Conservation (phyloP, 2,329 filamentous ascomycete genomes). For the Fusarium annulatum region DNA sequence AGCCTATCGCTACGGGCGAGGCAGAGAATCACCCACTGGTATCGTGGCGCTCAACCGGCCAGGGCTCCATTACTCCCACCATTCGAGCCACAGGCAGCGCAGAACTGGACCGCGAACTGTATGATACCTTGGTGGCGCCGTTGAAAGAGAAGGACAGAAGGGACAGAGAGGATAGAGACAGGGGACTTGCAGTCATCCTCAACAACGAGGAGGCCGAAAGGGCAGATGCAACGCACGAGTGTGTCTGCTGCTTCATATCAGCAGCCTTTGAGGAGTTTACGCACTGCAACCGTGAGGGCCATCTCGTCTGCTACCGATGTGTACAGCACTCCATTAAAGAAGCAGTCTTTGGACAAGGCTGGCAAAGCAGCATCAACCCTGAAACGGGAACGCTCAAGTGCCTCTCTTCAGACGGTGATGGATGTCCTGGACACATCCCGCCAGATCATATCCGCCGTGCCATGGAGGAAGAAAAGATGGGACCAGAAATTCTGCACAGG, state of each 20-base stretch:
- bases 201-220: constrained; percentile 70
- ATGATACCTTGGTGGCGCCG: constrained; percentile 65
- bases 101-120: constrained; percentile 72
- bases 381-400: constrained; percentile 81
- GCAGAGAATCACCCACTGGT: constrained; percentile 72
- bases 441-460: constrained; percentile 77
- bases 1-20: constrained; percentile 63
- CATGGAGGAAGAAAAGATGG: constrained; percentile 75
- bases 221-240: constrained; percentile 71
- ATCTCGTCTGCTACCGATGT: constrained; percentile 84
- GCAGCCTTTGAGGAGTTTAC: constrained; percentile 79
- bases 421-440: constrained; percentile 81
- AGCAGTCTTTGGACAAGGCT: constrained; percentile 92
- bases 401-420: constrained; percentile 76
- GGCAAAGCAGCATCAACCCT: constrained; percentile 81
- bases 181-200: constrained; percentile 61
- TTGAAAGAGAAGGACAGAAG: constrained; percentile 58
- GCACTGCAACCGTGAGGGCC: constrained; percentile 74
- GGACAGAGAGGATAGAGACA: constrained; percentile 63
- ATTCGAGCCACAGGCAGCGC: constrained; percentile 73
- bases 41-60: constrained; percentile 67
- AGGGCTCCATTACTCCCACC: constrained; percentile 67
- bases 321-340: constrained; percentile 85
- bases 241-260: constrained; percentile 80
- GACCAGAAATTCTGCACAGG: constrained; percentile 76